These are phyloP conservation scores for Pulveroboletus sp. DNA, from an alignment of 768 basidiomycete genomes.

Conservation along the genomic window DNA sequence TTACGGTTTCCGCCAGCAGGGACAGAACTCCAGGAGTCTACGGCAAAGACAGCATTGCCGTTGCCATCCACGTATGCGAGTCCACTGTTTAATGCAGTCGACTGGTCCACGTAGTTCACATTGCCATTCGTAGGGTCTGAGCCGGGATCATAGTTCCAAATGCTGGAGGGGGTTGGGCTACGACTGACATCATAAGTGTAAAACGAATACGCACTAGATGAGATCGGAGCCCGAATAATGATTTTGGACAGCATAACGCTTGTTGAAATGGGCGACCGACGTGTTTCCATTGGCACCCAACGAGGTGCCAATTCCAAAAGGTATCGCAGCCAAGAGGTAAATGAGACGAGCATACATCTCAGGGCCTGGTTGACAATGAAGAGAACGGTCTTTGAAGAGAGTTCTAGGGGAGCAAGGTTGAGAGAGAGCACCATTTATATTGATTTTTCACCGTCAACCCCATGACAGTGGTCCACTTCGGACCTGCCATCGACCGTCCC, in stretches of 20 bases:
- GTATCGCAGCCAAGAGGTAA: conserved; percentile 23
- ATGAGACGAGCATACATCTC: conserved; percentile 24
- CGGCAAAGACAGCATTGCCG: conserved; percentile 51
- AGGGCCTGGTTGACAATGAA: neutral
- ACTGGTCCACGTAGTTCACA: conserved; percentile 51
- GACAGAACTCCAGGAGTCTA: conserved; percentile 51
- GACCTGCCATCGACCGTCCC: neutral
- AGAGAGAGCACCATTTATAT: neutral
- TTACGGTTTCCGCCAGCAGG: conserved; percentile 47
- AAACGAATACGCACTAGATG: conserved; percentile 42
- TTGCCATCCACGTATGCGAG: conserved; percentile 57
- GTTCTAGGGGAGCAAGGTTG: neutral
- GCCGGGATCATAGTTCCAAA: conserved; percentile 58
- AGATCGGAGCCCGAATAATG: conserved; percentile 44
- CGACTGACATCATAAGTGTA: neutral
- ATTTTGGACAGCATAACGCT: conserved; percentile 35
- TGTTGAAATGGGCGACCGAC: too few species aligned
- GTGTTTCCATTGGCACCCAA: too few species aligned
- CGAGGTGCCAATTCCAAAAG: conserved; percentile 23
- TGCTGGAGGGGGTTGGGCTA: conserved; percentile 32
- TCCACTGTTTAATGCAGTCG: conserved; percentile 1
- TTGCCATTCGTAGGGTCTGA: conserved; percentile 66
- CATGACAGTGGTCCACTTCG: neutral
- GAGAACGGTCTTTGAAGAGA: neutral
- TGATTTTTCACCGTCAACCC: neutral